phyloP scores from a whole-genome alignment of 2,329 filamentous ascomycete genomes.

The Aspergillus spinulosporus region DNA sequence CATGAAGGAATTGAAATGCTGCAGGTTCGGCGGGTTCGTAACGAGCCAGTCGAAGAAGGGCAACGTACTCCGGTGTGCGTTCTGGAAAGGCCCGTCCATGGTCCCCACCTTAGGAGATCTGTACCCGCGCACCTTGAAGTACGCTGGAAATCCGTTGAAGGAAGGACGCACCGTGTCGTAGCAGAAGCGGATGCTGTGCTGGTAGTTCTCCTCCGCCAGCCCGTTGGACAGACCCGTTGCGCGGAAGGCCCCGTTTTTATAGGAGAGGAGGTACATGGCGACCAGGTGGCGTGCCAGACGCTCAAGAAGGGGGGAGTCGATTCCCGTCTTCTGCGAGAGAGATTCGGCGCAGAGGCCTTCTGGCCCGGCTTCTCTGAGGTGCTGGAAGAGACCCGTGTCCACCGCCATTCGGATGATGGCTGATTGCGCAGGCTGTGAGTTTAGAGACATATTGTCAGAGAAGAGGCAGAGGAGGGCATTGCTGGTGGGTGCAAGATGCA shows the following conservation, averaged over 20 bases:
- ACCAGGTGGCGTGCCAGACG: constrained; percentile 39
- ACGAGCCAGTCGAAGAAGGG: constrained; percentile 42
- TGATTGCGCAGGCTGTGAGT: constrained; percentile 30
- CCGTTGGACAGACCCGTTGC: constrained; percentile 35
- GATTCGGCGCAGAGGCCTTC: constrained; percentile 26
- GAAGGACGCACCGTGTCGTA: constrained; percentile 39
- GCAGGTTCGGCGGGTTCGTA: constrained; percentile 37
- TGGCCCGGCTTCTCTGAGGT: constrained; percentile 29
- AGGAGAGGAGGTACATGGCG: constrained; percentile 40
- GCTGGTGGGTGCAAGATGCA: neutral
- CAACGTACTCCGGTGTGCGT: constrained; percentile 36
- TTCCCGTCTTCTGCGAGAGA: constrained; percentile 33
- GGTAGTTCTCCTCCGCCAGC: constrained; percentile 38
- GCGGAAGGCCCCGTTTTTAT: constrained; percentile 27
- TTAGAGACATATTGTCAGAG: neutral
- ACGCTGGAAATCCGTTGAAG: constrained; percentile 37
- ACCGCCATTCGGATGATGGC: constrained; percentile 40
- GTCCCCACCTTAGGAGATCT: constrained; percentile 24
- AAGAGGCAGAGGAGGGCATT: neutral
- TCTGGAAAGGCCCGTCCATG: constrained; percentile 40
- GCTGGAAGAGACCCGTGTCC: constrained; percentile 39
- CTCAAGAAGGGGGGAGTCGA: constrained; percentile 29
- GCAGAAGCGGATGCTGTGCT: constrained; percentile 40
- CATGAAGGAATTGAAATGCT: constrained; percentile 42
- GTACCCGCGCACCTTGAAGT: constrained; percentile 35